Conservation (phyloP, 2,329 filamentous ascomycete genomes). For the Aspergillus brunneoviolaceus region DNA sequence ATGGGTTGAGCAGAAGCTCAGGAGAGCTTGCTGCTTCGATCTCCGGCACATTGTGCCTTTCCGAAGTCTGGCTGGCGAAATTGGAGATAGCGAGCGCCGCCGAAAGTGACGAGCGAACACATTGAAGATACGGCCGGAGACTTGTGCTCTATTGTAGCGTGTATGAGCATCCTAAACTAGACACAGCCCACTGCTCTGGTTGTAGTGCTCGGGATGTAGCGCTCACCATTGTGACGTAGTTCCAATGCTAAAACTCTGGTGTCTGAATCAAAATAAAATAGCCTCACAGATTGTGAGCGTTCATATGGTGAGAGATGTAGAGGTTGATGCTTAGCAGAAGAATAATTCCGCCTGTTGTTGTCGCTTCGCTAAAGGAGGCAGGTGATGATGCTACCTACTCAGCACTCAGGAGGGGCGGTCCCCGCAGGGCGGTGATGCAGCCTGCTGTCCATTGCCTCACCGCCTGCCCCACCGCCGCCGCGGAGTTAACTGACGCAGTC, state of each 20-base stretch:
- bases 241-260: background rate
- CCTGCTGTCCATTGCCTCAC: conserved; percentile 30
- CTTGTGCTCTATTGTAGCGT: conserved; percentile 44
- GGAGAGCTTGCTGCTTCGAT: conserved; percentile 91
- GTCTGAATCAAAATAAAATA: background rate
- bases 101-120: conserved; percentile 89
- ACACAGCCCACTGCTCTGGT: background rate
- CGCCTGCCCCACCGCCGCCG: conserved; percentile 22
- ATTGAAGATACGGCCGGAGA: conserved; percentile 96
- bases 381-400: background rate
- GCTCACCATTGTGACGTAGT: background rate
- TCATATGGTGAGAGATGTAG: background rate
- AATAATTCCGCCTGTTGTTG: conserved; percentile 6
- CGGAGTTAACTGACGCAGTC: conserved; percentile 14
- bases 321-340: background rate
- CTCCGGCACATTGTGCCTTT: conserved; percentile 97
- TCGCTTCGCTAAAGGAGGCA: background rate
- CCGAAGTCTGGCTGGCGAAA: conserved; percentile 94
- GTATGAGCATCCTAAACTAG: conserved; percentile 13
- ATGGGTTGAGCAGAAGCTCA: conserved; percentile 86
- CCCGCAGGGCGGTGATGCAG: conserved; percentile 5
- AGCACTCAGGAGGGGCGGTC: conserved; percentile 17
- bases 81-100: conserved; percentile 91
- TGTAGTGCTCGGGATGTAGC: conserved; percentile 15
- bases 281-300: background rate